These are phyloP conservation scores for Leishmania turanica DNA, from an alignment of 208 protist genomes.

Conservation along the genomic window DNA sequence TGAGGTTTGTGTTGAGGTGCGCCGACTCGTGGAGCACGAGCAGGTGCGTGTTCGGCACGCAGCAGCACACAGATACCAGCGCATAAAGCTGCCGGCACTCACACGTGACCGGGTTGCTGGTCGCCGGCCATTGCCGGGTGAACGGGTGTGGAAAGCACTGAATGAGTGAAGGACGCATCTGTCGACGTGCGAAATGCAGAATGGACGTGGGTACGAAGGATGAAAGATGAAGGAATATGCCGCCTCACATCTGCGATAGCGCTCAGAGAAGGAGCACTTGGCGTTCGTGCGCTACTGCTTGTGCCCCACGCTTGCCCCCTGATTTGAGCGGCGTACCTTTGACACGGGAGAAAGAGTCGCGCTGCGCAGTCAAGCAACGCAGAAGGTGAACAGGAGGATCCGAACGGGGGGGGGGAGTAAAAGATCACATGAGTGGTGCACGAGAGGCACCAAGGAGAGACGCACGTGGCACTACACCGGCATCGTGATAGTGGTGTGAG, in stretches of 20 bases:
- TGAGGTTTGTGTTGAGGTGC: slow-evolving; percentile 44
- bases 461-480: neutral
- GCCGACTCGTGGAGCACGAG: slow-evolving; percentile 77
- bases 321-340: neutral
- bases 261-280: neutral
- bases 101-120: slow-evolving; percentile 70
- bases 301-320: neutral
- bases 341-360: neutral
- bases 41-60: slow-evolving; percentile 74
- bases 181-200: neutral
- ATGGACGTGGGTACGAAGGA: neutral
- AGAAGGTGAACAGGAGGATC: neutral
- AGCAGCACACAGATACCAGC: slow-evolving; percentile 86
- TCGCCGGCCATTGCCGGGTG: slow-evolving; percentile 76
- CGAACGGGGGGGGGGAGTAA: neutral
- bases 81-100: slow-evolving; percentile 88
- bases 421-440: neutral
- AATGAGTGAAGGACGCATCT: slow-evolving; percentile 58
- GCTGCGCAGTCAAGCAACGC: neutral
- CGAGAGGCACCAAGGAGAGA: neutral
- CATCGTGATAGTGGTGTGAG: neutral
- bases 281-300: neutral
- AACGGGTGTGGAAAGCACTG: slow-evolving; percentile 88
- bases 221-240: neutral
- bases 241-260: neutral